These are phyloP conservation scores for Botrytis sinoallii DNA, from an alignment of 2,329 filamentous ascomycete species.

Conservation along the genomic window DNA sequence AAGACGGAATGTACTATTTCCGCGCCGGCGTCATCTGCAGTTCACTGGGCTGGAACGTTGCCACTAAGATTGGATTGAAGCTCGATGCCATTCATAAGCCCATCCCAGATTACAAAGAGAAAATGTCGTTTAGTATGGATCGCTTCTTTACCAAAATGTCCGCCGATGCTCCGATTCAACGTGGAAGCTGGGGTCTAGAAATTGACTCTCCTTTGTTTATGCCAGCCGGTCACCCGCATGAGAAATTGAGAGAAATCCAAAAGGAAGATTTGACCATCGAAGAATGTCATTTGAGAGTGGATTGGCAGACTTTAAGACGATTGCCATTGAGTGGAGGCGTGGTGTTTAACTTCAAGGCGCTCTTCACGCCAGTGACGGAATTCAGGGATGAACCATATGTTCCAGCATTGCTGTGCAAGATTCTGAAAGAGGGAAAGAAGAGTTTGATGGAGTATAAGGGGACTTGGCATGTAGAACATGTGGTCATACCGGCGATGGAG, in stretches of 20 bases:
- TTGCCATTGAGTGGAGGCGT: slow-evolving; percentile 72
- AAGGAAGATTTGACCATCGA: slow-evolving; percentile 52
- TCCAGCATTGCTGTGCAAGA: slow-evolving; percentile 63
- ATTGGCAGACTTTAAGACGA: slow-evolving; percentile 83
- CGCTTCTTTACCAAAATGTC: slow-evolving; percentile 77
- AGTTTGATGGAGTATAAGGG: slow-evolving; percentile 75
- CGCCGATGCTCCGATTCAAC: slow-evolving; percentile 71
- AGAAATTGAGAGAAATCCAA: slow-evolving; percentile 57
- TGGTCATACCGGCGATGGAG: slow-evolving; percentile 63
- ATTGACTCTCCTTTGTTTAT: slow-evolving; percentile 72
- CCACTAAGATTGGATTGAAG: slow-evolving; percentile 67
- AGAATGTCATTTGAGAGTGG: slow-evolving; percentile 69
- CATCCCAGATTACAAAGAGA: slow-evolving; percentile 82
- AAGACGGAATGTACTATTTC: slow-evolving; percentile 70
- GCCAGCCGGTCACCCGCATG: slow-evolving; percentile 65
- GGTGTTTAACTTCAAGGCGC: slow-evolving; percentile 84
- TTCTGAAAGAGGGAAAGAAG: slow-evolving; percentile 69
- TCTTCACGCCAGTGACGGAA: slow-evolving; percentile 72
- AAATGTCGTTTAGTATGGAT: slow-evolving; percentile 87
- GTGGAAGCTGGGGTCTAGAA: slow-evolving; percentile 81
- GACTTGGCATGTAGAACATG: slow-evolving; percentile 76
- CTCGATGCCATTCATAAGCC: slow-evolving; percentile 69
- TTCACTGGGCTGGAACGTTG: slow-evolving; percentile 75
- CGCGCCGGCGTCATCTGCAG: slow-evolving; percentile 77
- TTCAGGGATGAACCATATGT: slow-evolving; percentile 71